Base-by-base conservation (phyloP, 2,329 filamentous ascomycete species). In the Elsinoe fawcettii region DNA sequence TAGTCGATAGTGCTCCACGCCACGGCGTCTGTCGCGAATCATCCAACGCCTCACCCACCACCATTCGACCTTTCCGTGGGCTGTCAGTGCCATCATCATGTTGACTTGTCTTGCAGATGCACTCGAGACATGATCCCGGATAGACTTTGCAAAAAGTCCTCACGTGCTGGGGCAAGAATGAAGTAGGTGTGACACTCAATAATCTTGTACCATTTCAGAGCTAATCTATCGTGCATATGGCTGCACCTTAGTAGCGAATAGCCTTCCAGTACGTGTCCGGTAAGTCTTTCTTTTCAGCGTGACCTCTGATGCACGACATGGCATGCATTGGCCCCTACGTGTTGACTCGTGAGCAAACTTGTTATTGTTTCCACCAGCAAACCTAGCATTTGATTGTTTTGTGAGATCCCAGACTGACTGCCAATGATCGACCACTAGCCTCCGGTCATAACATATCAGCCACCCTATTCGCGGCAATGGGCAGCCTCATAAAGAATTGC, bases 1-100 rank as follows among this genome's bases (percentile, higher is more conserved):
- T n/a, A 53, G 49, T 53, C 49, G 32, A 53, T 53, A 53, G 49
- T 53, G 25, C 49, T 53, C 14, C 49, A 39, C 14, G 49, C 49
- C 49, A 53, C 32, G 32, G 25, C 32, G 25, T 14, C 14, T 6
- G 49, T 34, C 20, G 30, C 49, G n/a, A 36, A 39, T 53, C 49
- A 53, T 20, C 30, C 16, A 53, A 53, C 49, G 49, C 49, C 49
- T 39, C 30, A 53, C 32, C 49, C 49, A 53, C 49, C 49, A 53
- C 20, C n/a, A 53, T 39, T 37, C 20, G 9, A 39, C 49, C 16
- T 37, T 32, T 34, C 25, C 30, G 25, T 39, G 16, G 20, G 9
- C 8, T 27, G 41, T 23, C 30, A 36, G 49, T 18, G 22, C 27
- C 30, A n/a, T n/a, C n/a, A n/a, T n/a, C n/a, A 37, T 37, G 30